Percentiles rank a stretch among this genome's conserved stretches.
These are phyloP conservation scores for Mycena latifolia DNA, from an alignment of 768 basidiomycete genomes.

Conservation along the genomic window DNA sequence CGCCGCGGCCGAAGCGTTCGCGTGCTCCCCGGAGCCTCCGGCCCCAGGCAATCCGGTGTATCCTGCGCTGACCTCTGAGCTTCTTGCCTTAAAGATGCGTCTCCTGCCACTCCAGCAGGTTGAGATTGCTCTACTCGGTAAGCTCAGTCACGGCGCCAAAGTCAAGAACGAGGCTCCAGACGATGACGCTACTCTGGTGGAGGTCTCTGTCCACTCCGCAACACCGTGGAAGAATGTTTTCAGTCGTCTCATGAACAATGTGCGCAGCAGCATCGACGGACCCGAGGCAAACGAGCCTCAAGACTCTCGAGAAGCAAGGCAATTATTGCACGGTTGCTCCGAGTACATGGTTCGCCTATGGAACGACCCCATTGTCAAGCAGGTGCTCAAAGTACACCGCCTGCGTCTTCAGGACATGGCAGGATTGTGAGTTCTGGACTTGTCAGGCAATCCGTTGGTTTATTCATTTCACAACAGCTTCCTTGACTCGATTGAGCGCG, in stretches of 20 bases:
- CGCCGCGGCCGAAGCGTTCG: conserved; percentile 9
- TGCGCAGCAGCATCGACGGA: conserved; percentile 43
- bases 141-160: conserved; percentile 50
- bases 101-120: conserved; percentile 63
- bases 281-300: conserved; percentile 44
- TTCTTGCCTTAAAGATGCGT: conserved; percentile 59
- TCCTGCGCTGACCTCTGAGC: conserved; percentile 50
- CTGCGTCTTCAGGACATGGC: conserved; percentile 63
- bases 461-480: conserved; percentile 51
- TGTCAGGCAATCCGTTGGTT: neutral
- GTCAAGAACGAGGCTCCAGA: conserved; percentile 20
- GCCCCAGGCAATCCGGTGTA: conserved; percentile 39
- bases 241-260: conserved; percentile 43
- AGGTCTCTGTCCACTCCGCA: conserved; percentile 51
- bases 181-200: conserved; percentile 29
- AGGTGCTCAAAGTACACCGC: conserved; percentile 54
- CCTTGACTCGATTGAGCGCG: conserved; percentile 59
- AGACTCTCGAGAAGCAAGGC: conserved; percentile 55
- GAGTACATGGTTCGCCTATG: conserved; percentile 65
- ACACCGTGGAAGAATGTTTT: conserved; percentile 51
- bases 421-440: conserved; percentile 39
- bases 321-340: conserved; percentile 59
- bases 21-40: conserved; percentile 8
- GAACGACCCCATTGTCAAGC: conserved; percentile 58
- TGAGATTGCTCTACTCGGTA: conserved; percentile 61